phyloP scores from a whole-genome alignment of 2,329 filamentous ascomycete genomes.

The Diaporthe humulicola region DNA sequence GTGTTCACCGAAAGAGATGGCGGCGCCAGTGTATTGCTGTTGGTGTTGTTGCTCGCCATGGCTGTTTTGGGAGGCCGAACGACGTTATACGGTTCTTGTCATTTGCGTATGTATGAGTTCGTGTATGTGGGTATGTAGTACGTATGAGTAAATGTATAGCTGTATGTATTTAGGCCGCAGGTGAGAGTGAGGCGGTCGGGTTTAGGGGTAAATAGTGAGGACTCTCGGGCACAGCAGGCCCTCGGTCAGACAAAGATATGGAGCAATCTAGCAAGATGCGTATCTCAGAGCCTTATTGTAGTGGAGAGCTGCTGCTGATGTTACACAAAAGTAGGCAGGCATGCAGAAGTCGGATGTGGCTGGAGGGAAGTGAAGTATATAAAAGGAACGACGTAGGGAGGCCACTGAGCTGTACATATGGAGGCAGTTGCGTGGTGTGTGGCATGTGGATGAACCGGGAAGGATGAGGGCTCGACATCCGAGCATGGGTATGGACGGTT shows the following conservation, averaged over 20 bases:
- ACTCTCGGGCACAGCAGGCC: constrained; percentile 1
- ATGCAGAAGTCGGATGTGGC: not conserved
- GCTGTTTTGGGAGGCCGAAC: not conserved
- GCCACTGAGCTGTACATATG: not conserved
- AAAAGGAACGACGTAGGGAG: not conserved
- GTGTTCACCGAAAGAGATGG: constrained; percentile 35
- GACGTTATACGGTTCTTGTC: not conserved
- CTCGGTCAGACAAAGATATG: constrained; percentile 1
- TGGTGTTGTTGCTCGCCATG: constrained; percentile 23
- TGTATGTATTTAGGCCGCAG: constrained; percentile 10
- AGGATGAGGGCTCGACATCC: constrained; percentile 9
- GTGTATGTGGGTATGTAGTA: not conserved
- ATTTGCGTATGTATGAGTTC: not conserved
- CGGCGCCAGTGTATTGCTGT: constrained; percentile 27
- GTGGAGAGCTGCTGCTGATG: not conserved
- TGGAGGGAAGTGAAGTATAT: constrained; percentile 14
- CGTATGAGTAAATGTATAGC: not conserved
- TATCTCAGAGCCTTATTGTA: not conserved
- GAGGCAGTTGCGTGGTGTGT: not conserved
- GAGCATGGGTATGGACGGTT: not conserved
- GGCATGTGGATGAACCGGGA: not conserved
- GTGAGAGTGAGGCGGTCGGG: not conserved
- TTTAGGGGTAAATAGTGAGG: not conserved
- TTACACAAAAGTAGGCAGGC: constrained; percentile 17
- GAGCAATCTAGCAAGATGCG: not conserved